Percentiles rank a stretch among this genome's conserved stretches.
These are phyloP conservation scores for Dryas drummondii DNA, from an alignment of 306 rosid genomes.

Conservation along the genomic window DNA sequence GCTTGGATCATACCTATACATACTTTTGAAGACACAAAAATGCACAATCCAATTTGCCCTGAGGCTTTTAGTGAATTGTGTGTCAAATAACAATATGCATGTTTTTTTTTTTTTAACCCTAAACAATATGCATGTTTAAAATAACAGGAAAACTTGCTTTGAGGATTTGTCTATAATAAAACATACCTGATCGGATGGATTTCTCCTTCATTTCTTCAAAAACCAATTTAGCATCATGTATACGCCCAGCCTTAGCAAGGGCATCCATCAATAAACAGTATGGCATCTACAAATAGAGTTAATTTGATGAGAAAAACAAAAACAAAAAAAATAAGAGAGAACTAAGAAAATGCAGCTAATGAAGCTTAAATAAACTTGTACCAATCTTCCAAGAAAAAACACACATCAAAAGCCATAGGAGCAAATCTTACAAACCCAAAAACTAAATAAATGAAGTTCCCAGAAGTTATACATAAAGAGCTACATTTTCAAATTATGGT, in stretches of 20 bases:
- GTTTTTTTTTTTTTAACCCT: no score
- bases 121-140: background rate
- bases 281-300: slow-evolving; percentile 64
- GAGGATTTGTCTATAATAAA: slow-evolving; percentile 28
- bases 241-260: slow-evolving; percentile 41
- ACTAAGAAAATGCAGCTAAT: background rate
- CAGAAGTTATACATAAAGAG: background rate
- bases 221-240: slow-evolving; percentile 67
- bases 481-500: background rate
- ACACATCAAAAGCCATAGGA: background rate
- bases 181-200: slow-evolving; percentile 60
- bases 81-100: background rate
- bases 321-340: background rate
- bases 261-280: slow-evolving; percentile 62
- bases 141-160: slow-evolving; percentile 10
- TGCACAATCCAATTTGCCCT: background rate
- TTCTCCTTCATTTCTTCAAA: slow-evolving; percentile 68
- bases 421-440: background rate
- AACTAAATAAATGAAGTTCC: background rate
- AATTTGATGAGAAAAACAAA: background rate
- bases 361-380: background rate
- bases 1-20: background rate
- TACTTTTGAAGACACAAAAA: slow-evolving; percentile 1
- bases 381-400: background rate
- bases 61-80: background rate